Evolutionary conservation across 2,329 filamentous ascomycete genomes (phyloP).

Genomic region (Xylaria sp.): DNA sequence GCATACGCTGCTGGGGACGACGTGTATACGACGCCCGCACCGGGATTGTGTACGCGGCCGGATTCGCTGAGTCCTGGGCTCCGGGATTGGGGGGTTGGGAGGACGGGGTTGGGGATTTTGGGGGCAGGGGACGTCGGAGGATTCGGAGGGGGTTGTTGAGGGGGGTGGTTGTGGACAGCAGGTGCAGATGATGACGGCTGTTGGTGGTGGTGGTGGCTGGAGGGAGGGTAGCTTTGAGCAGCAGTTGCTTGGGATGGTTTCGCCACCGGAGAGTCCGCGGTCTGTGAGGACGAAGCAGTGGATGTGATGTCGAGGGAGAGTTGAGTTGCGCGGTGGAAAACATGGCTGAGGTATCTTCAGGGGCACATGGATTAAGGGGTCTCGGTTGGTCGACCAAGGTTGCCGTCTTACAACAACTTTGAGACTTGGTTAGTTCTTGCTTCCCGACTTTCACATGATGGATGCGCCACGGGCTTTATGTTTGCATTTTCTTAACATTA

Average conservation of each 20-base stretch:
- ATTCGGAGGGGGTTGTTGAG: background rate
- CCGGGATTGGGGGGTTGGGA: background rate
- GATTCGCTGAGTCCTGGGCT: background rate
- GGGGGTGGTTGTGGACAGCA: background rate
- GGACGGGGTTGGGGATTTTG: too few species aligned
- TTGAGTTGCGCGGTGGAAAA: background rate
- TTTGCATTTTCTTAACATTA: background rate
- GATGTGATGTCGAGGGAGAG: background rate
- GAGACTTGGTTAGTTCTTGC: background rate
- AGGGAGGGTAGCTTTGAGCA: background rate
- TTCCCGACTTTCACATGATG: background rate
- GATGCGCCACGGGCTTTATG: background rate
- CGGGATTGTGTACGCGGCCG: background rate
- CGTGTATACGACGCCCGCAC: background rate
- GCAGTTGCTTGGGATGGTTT: background rate
- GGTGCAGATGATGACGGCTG: background rate
- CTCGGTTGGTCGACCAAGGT: background rate
- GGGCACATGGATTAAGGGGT: background rate
- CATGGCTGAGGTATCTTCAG: background rate
- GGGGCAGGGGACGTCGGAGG: background rate
- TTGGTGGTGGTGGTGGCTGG: background rate
- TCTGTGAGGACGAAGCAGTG: background rate
- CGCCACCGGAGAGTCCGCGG: constrained; percentile 9
- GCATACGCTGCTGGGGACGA: background rate
- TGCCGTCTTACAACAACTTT: background rate